A percentile compares a stretch with the other conserved stretches of the same genome.
Evolutionary conservation across 345 rosid species (phyloP).

Genomic region (Luvunga scandens): DNA sequence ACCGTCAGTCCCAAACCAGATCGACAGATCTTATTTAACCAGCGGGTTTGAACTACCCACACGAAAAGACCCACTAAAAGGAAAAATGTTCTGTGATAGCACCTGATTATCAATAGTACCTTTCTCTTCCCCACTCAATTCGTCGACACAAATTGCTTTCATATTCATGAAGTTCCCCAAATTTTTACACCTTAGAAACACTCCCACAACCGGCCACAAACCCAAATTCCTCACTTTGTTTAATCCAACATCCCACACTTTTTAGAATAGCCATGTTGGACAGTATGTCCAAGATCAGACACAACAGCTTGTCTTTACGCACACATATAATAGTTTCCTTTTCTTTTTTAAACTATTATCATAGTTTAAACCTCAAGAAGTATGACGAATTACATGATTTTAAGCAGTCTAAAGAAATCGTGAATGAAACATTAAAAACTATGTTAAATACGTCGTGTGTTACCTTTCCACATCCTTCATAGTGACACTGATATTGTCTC

Average conservation of each 20-base stretch:
- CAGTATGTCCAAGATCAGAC: neutral
- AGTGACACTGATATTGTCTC: conserved; percentile 80
- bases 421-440: neutral
- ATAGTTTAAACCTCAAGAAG: neutral
- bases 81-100: too few species aligned
- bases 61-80: too few species aligned
- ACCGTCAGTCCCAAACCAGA: neutral
- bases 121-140: neutral
- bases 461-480: conserved; percentile 89
- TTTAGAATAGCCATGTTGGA: neutral
- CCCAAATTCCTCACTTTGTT: neutral
- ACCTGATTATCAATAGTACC: neutral
- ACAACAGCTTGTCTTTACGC: neutral
- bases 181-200: neutral
- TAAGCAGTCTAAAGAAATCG: neutral
- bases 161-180: neutral
- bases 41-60: neutral
- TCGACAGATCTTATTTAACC: neutral
- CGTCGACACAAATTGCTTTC: neutral
- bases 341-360: too few species aligned
- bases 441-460: neutral
- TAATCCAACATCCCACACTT: neutral
- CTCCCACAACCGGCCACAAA: neutral
- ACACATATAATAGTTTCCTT: neutral
- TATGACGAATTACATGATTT: neutral